These are phyloP conservation scores for Penicillium palitans DNA, from an alignment of 2,329 filamentous ascomycete species.

Conservation along the genomic window DNA sequence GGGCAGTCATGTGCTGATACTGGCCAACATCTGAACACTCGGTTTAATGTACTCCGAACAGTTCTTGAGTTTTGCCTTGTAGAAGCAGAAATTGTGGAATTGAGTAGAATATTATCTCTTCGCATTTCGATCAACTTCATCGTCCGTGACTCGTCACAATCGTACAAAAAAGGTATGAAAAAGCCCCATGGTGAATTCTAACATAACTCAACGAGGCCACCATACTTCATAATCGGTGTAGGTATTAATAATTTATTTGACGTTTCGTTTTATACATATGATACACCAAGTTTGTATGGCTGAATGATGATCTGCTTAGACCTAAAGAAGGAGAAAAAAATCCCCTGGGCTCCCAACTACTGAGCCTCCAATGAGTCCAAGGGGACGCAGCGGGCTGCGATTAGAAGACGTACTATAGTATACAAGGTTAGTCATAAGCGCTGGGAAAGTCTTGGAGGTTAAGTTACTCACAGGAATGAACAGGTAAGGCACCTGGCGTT, in stretches of 20 bases:
- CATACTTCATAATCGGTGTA: constrained; percentile 1
- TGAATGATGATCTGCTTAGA: not conserved
- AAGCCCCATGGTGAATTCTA: not conserved
- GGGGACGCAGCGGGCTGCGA: constrained; percentile 2
- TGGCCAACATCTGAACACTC: not conserved
- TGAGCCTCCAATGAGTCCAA: not conserved
- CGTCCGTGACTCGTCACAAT: not conserved
- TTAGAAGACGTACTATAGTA: constrained; percentile 37
- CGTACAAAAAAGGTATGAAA: not conserved
- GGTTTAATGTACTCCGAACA: not conserved
- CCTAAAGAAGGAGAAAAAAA: not conserved
- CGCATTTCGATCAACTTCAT: not conserved
- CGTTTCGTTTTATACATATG: constrained; percentile 13
- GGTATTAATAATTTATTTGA: constrained; percentile 10
- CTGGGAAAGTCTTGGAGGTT: too few relatives aligned
- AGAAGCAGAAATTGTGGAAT: not conserved
- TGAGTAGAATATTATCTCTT: not conserved
- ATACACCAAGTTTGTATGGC: not conserved
- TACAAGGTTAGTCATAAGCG: constrained; percentile 4
- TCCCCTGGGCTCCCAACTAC: not conserved
- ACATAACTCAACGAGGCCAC: not conserved
- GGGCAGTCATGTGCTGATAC: constrained; percentile 28
- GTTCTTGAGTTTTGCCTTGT: not conserved
- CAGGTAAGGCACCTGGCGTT: constrained; percentile 75
- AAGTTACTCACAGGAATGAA: constrained; percentile 68